Evolutionary conservation across 2,329 filamentous ascomycete species (phyloP), one percentile per base, ranked within the genome.

Genomic region (Phyllosticta paracitricarpa): DNA sequence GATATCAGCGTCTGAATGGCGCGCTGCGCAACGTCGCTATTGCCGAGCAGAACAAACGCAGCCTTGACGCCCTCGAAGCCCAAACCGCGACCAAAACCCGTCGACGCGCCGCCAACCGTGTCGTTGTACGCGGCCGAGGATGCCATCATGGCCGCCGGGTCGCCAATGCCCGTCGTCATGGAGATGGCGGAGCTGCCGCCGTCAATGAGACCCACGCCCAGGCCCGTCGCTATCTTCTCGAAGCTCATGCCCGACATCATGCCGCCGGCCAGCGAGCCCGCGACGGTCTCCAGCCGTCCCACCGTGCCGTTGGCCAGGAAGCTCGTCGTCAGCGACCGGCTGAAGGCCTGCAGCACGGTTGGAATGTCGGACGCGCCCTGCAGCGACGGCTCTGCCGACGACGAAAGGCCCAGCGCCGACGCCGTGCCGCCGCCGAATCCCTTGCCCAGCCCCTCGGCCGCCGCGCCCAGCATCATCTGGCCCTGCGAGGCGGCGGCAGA

Each of bases 11-110:
- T 48, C 40, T 48, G 40, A n/a, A 48, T 48, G 40, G 40, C 40
- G 40, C 40, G 40, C 40, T 48, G 40, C 26, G 57, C 28, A 10
- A 26, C 28, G 12, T 53, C 26, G 3, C 54, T 28, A 22, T 59
- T 59, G 17, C 57, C 57, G 7, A 59, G 28, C 7, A 53, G 28
- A 14, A 28, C 24, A 35, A 59, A 59, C 4, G 54, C 28, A 1
- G 57, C 57, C 51, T 55, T 59, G 51, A 59, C 22, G 5, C 51
- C 57, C 30, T 59, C 57, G n/a, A 51, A 54, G 51, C 51, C 54
- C 14, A 59, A 6, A 6, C 57, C 57, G n/a, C 57, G 57, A 3
- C 57, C 57, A 14, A 59, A 59, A 4, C 57, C 57, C 5, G 57
- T 59, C n/a, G 57, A 51, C 4, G 57, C 57, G 17, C 57, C 57